Evolutionary conservation across 1,284 basidiomycete genomes (phyloP).

Genomic region (Tremellales sp.): DNA sequence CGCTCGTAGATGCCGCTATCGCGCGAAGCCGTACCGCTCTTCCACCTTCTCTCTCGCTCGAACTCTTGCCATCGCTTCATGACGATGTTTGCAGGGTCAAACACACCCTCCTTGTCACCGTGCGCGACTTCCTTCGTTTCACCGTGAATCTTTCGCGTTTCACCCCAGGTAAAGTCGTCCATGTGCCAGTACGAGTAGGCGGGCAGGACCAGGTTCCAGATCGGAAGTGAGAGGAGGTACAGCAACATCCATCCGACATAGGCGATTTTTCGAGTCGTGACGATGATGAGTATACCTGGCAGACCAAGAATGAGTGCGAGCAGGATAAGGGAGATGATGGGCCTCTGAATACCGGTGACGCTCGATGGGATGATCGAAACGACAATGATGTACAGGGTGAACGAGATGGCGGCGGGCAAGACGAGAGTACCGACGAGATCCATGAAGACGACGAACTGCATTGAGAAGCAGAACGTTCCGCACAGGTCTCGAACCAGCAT

Average conservation of each 20-base stretch:
- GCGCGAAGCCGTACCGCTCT: slow-evolving; percentile 72
- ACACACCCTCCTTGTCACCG: slow-evolving; percentile 89
- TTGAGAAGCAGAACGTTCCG: slow-evolving; percentile 93
- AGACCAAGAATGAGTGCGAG: slow-evolving; percentile 91
- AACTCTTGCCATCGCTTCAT: slow-evolving; percentile 99
- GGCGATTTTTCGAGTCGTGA: slow-evolving; percentile 87
- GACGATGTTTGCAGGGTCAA: slow-evolving; percentile 91
- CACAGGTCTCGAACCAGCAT: slow-evolving; percentile 91
- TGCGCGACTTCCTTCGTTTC: slow-evolving; percentile 60
- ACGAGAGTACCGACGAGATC: slow-evolving; percentile 94
- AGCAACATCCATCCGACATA: slow-evolving; percentile 97
- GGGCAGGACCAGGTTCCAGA: slow-evolving; percentile 94
- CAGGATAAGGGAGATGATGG: slow-evolving; percentile 90
- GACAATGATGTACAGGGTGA: slow-evolving; percentile 90
- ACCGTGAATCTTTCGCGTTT: slow-evolving; percentile 81
- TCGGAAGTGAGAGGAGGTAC: slow-evolving; percentile 85
- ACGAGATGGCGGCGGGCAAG: slow-evolving; percentile 92
- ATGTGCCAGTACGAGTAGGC: slow-evolving; percentile 98
- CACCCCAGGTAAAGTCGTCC: slow-evolving; percentile 99
- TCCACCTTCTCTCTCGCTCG: slow-evolving; percentile 92
- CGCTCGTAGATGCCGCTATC: slow-evolving; percentile 53
- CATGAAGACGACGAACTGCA: slow-evolving; percentile 98
- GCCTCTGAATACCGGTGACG: slow-evolving; percentile 58
- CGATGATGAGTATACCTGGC: slow-evolving; percentile 87
- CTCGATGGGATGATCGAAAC: slow-evolving; percentile 70